These are phyloP conservation scores for Posidonia oceanica DNA, from an alignment of 116 monocot genomes.

Conservation along the genomic window DNA sequence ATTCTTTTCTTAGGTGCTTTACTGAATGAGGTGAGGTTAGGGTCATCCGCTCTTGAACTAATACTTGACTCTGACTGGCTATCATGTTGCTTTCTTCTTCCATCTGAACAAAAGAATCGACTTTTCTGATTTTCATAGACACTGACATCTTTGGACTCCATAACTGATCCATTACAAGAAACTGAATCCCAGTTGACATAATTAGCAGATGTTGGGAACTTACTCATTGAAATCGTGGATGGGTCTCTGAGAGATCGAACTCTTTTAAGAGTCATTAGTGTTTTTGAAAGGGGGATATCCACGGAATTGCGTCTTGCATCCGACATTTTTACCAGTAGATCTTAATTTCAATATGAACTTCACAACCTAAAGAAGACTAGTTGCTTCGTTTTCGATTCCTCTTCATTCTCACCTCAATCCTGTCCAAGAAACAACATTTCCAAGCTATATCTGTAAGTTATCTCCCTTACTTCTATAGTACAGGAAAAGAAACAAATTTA, in stretches of 20 bases:
- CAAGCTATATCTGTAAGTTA: too few relatives aligned
- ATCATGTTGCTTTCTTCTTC: slow-evolving; percentile 16
- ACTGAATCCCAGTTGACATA: slow-evolving; percentile 44
- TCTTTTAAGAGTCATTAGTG: slow-evolving; percentile 77
- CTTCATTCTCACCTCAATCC: not conserved
- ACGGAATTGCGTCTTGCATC: slow-evolving; percentile 75
- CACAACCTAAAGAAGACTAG: not conserved
- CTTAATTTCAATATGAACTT: not conserved
- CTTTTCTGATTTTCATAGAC: not conserved
- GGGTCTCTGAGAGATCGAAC: slow-evolving; percentile 88
- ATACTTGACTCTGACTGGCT: slow-evolving; percentile 25
- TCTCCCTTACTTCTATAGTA: too few relatives aligned
- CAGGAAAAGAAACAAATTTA: too few relatives aligned
- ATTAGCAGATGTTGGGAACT: slow-evolving; percentile 33
- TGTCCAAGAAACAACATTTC: too few relatives aligned
- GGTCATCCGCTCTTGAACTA: slow-evolving; percentile 15
- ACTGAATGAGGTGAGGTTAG: slow-evolving; percentile 10
- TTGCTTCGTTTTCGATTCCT: not conserved
- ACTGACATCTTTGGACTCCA: slow-evolving; percentile 14
- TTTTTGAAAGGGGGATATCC: slow-evolving; percentile 70
- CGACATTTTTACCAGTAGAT: slow-evolving; percentile 22
- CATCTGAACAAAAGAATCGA: slow-evolving; percentile 13
- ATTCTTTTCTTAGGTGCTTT: slow-evolving; percentile 25
- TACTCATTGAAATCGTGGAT: slow-evolving; percentile 65
- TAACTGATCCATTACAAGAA: slow-evolving; percentile 23